Percentiles rank a stretch among this genome's conserved stretches.
phyloP scores from a whole-genome alignment of 345 rosid species.

The Anastatica hierochuntica region DNA sequence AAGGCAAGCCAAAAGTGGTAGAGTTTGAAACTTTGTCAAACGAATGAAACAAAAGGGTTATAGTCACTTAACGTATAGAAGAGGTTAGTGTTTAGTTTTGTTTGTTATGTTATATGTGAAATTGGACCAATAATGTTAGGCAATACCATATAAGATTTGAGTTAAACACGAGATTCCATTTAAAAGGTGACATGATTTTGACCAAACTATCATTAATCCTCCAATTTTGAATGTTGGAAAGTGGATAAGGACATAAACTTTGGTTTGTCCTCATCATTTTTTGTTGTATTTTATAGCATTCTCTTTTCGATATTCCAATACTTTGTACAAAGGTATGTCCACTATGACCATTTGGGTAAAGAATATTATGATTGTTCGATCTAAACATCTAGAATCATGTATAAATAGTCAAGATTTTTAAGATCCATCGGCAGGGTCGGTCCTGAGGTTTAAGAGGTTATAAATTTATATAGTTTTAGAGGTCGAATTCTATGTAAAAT shows the following conservation, averaged over 20 bases:
- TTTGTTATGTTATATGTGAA: not conserved
- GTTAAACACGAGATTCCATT: conserved; percentile 19
- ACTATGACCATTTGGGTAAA: conserved; percentile 11
- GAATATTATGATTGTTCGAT: too few species aligned
- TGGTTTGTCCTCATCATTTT: not conserved
- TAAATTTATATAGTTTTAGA: too few species aligned
- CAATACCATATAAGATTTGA: conserved; percentile 12
- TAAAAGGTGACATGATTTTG: conserved; percentile 19
- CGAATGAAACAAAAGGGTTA: not conserved
- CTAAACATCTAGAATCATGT: too few species aligned
- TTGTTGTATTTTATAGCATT: not conserved
- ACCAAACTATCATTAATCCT: conserved; percentile 17
- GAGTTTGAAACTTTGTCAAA: not conserved
- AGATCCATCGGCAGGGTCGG: too few species aligned
- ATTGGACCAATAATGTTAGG: conserved; percentile 10
- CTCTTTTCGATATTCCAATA: conserved; percentile 3
- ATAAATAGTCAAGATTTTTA: too few species aligned
- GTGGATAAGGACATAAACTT: conserved; percentile 14
- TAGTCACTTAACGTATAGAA: conserved; percentile 4
- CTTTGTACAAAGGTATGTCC: conserved; percentile 9
- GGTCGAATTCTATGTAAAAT: too few species aligned
- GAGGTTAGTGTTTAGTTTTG: not conserved
- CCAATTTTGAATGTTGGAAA: conserved; percentile 18
- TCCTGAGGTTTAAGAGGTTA: too few species aligned
- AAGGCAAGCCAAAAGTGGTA: conserved; percentile 4